A percentile compares a stretch with the other conserved stretches of the same genome.
These are phyloP conservation scores for Ocimum tenuiflorum DNA, from an alignment of 257 asterid genomes.

Conservation along the genomic window DNA sequence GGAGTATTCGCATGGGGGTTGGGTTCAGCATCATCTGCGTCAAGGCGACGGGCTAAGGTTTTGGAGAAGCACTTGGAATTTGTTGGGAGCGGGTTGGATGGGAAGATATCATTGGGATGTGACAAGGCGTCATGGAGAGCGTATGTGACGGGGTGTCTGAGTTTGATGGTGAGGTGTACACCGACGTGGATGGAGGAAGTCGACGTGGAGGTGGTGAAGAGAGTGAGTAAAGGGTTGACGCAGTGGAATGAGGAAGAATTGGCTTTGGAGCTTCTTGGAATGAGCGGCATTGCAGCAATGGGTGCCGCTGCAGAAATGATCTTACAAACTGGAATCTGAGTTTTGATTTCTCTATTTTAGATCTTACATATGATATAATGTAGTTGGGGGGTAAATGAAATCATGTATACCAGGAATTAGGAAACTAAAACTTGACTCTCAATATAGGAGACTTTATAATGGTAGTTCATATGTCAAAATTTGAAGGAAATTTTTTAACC, in stretches of 20 bases:
- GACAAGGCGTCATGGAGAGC: slow-evolving; percentile 73
- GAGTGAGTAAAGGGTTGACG: slow-evolving; percentile 66
- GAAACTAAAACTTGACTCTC: not conserved
- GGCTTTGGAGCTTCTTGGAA: slow-evolving; percentile 67
- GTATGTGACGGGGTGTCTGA: slow-evolving; percentile 61
- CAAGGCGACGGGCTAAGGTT: slow-evolving; percentile 44
- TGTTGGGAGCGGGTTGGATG: slow-evolving; percentile 66
- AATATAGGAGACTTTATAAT: too few species aligned
- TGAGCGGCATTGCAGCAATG: slow-evolving; percentile 69
- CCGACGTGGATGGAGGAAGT: slow-evolving; percentile 88
- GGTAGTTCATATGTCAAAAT: too few species aligned
- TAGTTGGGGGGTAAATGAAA: not conserved
- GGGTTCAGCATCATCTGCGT: slow-evolving; percentile 47
- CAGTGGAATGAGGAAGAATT: slow-evolving; percentile 81
- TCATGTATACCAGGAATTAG: not conserved
- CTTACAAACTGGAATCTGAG: slow-evolving; percentile 46
- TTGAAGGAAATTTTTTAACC: too few species aligned
- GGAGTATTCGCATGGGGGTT: slow-evolving; percentile 81
- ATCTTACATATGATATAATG: not conserved
- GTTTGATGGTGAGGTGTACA: slow-evolving; percentile 73
- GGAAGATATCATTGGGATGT: slow-evolving; percentile 81
- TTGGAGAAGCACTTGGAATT: slow-evolving; percentile 62
- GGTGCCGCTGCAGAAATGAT: slow-evolving; percentile 94
- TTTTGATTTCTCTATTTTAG: not conserved
- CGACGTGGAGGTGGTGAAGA: slow-evolving; percentile 60